Evolutionary conservation across 768 basidiomycete species (phyloP), one percentile per base, ranked within the genome.

Genomic region (Boletellus ananas): DNA sequence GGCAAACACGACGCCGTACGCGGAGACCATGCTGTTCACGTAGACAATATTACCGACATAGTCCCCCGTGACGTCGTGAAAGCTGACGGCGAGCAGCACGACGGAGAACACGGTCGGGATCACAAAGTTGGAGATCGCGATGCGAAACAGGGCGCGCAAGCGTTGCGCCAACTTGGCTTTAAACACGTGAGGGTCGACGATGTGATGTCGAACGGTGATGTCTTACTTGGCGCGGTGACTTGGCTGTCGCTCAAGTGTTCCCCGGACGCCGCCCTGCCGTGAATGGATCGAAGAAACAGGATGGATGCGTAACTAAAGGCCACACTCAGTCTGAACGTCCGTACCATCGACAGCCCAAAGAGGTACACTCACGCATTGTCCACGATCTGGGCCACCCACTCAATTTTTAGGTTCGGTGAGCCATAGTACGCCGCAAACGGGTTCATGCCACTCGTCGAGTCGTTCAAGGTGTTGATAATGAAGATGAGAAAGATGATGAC

Each of bases 361-460:
- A 34, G 3, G n/a, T 2, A 50, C 2, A 48, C 47, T 37, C 4
- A 68, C 62, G 43, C 40, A 23, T 69, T 67, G 41, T 69, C 67
- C 27, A 60, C 51, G 2, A 64, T 33, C 49, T 67, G 66, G 1
- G 59, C 40, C 3, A 50, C 50, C 63, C 66, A 68, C 21, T 65
- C 68, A n/a, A 65, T 59, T 43, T 61, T 70, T 20, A 68, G 8
- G 47, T 58, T 65, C 11, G 65, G 68, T 3, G 56, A 47, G 10
- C 53, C 9, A 11, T 41, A 34, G 56, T 56, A 69, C 8, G 50
- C 39, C 3, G 12, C 20, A 4, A 25, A 27, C 13, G 14, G 12
- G n/a, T 11, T 35, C 6, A n/a, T 12, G 14, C 16, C 20, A 25
- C 54, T 35, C 1, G n/a, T 13, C 23, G 43, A 2, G 38, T 39